Evolutionary conservation across 495 filamentous ascomycete genomes (phyloP).

Genomic region (Parathielavia hyrcaniae): DNA sequence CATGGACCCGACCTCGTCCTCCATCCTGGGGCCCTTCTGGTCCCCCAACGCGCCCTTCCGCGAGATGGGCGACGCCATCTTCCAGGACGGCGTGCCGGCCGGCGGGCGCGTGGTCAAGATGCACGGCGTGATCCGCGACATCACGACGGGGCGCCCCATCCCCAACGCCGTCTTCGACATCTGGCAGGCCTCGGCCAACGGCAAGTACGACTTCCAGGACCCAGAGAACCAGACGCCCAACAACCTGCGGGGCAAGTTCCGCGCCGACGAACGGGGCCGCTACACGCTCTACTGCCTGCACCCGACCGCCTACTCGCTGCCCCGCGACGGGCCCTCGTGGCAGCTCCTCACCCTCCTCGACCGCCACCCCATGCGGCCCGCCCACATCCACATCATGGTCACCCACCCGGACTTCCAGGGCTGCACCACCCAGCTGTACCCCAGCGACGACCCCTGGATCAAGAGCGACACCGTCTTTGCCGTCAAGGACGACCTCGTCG

Average conservation of each 20-base stretch:
- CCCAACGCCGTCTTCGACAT: slow-evolving; percentile 69
- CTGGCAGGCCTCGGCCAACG: slow-evolving; percentile 81
- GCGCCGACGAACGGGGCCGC: slow-evolving; percentile 64
- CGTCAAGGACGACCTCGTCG: slow-evolving; percentile 69
- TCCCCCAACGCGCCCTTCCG: slow-evolving; percentile 76
- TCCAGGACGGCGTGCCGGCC: slow-evolving; percentile 55
- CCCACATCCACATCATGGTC: slow-evolving; percentile 79
- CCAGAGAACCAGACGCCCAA: slow-evolving; percentile 65
- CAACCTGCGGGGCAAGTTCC: slow-evolving; percentile 82
- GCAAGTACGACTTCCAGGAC: slow-evolving; percentile 87
- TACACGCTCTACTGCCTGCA: slow-evolving; percentile 79
- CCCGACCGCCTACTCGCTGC: slow-evolving; percentile 73
- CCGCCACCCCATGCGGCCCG: slow-evolving; percentile 75
- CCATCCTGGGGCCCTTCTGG: slow-evolving; percentile 86
- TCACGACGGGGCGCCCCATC: slow-evolving; percentile 66
- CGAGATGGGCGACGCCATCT: slow-evolving; percentile 60
- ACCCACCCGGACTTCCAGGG: slow-evolving; percentile 52
- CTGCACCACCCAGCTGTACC: slow-evolving; percentile 73
- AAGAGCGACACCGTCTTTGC: slow-evolving; percentile 71
- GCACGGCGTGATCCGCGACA: slow-evolving; percentile 68
- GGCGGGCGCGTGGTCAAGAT: slow-evolving; percentile 62
- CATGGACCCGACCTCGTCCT: slow-evolving; percentile 67
- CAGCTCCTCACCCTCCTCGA: slow-evolving; percentile 65
- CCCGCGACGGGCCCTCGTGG: slow-evolving; percentile 66
- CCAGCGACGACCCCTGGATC: slow-evolving; percentile 61